Evolutionary conservation across 2,329 filamentous ascomycete species (phyloP), one percentile per base, ranked within the genome.

Genomic region (Hirsutella thompsonii): DNA sequence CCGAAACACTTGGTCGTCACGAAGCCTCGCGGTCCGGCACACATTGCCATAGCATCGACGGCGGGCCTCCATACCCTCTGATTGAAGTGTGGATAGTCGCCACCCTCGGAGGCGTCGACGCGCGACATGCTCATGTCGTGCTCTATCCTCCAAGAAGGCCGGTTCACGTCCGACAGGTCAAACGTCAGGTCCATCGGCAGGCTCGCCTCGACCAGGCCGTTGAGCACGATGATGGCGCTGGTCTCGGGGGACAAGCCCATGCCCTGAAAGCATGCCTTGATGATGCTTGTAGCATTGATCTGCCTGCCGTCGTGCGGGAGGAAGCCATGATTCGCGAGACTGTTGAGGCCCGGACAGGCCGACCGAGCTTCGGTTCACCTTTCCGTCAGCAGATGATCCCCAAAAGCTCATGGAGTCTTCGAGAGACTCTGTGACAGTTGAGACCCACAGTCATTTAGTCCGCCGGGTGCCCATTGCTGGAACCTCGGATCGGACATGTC

Each of bases 241-340:
- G n/a, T 5, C 16, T 39, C 37, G 13, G 37, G 37, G 26, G 37
- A 39, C 18, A 30, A 13, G 4, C 37, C 37, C 16, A 39, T 20
- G 28, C 37, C 37, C 11, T 39, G 16, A 28, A 39, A 39, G 28
- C 37, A 39, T 19, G 10, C 37, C 2, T 13, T 19, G 13, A 39
- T 14, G 19, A 39, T 30, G 4, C 10, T 14, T 5, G 18, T 8
- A 3, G 29, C 13, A 14, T 30, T 21, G 11, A 39, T 3, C 6
- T n/a, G 4, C 19, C 8, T 33, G 16, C 37, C 37, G 11, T 21
- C 14, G 28, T 32, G 37, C 11, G 37, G 37, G 11, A 39, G 28
- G 28, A 39, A 39, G 18, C 29, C 28, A 13, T 39, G 37, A 13
- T 39, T 39, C 13, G 37, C 37, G 18, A 39, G 37, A 10, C 26